Conservation (phyloP, 352 stramenopile genomes). For the Pythium volutum region DNA sequence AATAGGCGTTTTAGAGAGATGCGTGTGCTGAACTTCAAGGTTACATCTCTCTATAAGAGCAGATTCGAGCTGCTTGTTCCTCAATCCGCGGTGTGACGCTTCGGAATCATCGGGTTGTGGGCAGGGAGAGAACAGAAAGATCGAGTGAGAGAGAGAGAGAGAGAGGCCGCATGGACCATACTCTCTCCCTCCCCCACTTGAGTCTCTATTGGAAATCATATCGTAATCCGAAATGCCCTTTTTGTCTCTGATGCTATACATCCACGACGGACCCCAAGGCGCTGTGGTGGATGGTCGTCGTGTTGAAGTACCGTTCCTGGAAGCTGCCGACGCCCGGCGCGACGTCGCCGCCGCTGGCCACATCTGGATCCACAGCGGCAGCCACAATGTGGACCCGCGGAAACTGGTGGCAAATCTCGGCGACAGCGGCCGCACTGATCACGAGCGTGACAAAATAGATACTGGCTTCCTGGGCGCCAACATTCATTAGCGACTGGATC, state of each 20-base stretch:
- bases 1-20: conserved; percentile 19
- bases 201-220: too few species aligned
- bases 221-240: too few species aligned
- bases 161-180: too few species aligned
- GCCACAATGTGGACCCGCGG: conserved; percentile 29
- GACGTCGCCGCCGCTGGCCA: conserved; percentile 18
- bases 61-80: background rate
- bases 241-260: too few species aligned
- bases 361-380: conserved; percentile 33
- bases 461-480: conserved; percentile 24
- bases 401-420: conserved; percentile 27
- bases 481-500: conserved; percentile 37
- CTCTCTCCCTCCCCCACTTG: too few species aligned
- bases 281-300: conserved; percentile 10
- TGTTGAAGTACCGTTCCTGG: conserved; percentile 34
- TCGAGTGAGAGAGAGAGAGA: too few species aligned
- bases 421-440: conserved; percentile 25
- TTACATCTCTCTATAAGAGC: conserved; percentile 15
- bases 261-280: conserved; percentile 7
- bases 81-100: conserved; percentile 11
- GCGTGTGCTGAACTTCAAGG: conserved; percentile 16
- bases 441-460: conserved; percentile 39
- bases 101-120: too few species aligned
- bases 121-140: too few species aligned
- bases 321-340: conserved; percentile 34